Conservation (phyloP, 805 yeast species). For the Cyberlindnera maclurae region DNA sequence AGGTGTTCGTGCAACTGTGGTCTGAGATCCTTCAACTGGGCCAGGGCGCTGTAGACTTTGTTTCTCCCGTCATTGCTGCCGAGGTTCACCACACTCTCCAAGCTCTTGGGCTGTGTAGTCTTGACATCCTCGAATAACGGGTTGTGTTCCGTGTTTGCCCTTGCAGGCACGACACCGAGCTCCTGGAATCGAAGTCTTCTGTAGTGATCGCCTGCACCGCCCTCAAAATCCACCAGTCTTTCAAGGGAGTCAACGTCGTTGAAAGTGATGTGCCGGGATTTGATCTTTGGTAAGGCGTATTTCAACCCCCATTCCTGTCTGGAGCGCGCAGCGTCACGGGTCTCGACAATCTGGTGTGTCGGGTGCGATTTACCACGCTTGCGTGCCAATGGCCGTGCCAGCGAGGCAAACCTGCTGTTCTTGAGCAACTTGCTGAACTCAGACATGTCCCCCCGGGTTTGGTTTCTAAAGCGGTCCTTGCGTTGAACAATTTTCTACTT, state of each 20-base stretch:
- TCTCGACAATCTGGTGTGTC: conserved; percentile 65
- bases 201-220: conserved; percentile 51
- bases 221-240: conserved; percentile 66
- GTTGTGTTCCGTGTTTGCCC: conserved; percentile 14
- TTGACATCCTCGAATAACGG: conserved; percentile 27
- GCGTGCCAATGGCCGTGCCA: conserved; percentile 23
- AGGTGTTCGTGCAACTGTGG: conserved; percentile 50
- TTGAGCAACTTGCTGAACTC: conserved; percentile 24
- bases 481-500: not conserved
- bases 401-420: conserved; percentile 28
- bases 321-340: conserved; percentile 54
- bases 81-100: conserved; percentile 16
- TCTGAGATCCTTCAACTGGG: conserved; percentile 36
- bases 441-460: conserved; percentile 13
- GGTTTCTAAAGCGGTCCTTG: not conserved
- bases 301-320: conserved; percentile 77
- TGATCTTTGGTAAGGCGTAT: conserved; percentile 58
- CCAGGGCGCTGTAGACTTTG: conserved; percentile 3
- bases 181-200: conserved; percentile 64
- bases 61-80: conserved; percentile 2
- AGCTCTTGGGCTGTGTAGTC: conserved; percentile 7
- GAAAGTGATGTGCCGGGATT: conserved; percentile 50
- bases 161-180: conserved; percentile 39
- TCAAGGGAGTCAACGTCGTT: conserved; percentile 63
- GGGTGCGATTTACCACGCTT: conserved; percentile 32